Evolutionary conservation across 495 filamentous ascomycete species (phyloP), one percentile per base, ranked within the genome.

Genomic region (Penicillium daleae): DNA sequence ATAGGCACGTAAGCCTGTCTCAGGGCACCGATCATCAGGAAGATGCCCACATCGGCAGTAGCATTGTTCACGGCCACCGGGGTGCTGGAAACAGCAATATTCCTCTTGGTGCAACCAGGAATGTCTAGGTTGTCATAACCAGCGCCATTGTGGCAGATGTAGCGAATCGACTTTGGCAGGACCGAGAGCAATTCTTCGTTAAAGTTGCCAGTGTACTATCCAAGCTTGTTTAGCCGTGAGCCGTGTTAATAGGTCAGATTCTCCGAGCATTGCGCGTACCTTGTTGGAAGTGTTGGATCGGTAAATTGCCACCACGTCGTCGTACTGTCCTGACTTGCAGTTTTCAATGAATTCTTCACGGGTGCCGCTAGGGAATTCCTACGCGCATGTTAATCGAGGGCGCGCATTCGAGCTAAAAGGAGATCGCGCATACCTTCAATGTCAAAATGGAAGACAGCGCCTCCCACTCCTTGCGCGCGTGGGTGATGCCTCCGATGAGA

Each of bases 121-220:
- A 92, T 80, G 66, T 93, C 89, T 31, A 95, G 84, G 60, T 92
- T 90, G 66, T 95, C 91, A 71, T 95, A 95, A 3, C 91, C 91
- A 31, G 91, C 91, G 35, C 92, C 93, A 68, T 92, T 93, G 72
- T 97, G 92, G 70, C 86, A 90, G 64, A 97, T 83, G 74, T 90
- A 97, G 63, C 85, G 88, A 40, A 96, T 71, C 3, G 85, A 88
- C 32, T 74, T 67, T 1, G 92, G 92, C 15, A 92, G 78, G 6
- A 76, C 71, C 5, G 81, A 71, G 50, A 91, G 70, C 57, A 92
- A 65, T 63, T 87, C 86, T 19, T 72, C 75, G 62, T 89, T 79
- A 65, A 88, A 88, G 22, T 81, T 80, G 27, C 86, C 86, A 15
- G 86, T 89, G 56, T 80, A 77, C 85, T 88, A 58, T 32, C 15